phyloP scores from a whole-genome alignment of 2,329 filamentous ascomycete genomes.

The Hymenoscyphus salicellus region DNA sequence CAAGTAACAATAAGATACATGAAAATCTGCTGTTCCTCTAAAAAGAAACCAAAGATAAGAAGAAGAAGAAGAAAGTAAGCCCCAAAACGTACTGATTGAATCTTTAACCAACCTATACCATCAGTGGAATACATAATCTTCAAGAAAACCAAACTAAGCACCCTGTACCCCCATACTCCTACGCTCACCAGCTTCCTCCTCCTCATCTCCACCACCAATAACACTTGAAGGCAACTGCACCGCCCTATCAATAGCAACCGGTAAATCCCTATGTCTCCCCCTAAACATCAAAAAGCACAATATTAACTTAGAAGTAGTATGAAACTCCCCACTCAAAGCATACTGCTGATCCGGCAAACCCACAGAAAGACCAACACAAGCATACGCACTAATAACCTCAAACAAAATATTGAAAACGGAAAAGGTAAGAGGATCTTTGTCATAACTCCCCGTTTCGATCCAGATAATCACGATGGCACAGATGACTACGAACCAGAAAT shows the following conservation, averaged over 20 bases:
- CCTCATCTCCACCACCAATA: background rate
- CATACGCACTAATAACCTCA: conserved; percentile 57
- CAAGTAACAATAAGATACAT: too few relatives aligned
- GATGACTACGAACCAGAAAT: conserved; percentile 64
- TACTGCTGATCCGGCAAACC: conserved; percentile 53
- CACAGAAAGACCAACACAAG: conserved; percentile 58
- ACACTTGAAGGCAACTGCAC: conserved; percentile 29
- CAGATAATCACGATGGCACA: conserved; percentile 58
- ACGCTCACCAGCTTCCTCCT: background rate
- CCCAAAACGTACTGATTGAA: too few relatives aligned
- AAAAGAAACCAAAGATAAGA: too few relatives aligned
- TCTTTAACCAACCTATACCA: background rate
- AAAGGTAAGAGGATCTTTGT: conserved; percentile 49
- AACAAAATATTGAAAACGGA: conserved; percentile 60
- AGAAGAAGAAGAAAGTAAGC: too few relatives aligned
- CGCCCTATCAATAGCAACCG: conserved; percentile 54
- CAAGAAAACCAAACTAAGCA: background rate
- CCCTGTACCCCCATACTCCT: background rate
- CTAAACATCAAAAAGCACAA: conserved; percentile 56
- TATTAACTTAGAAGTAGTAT: conserved; percentile 55
- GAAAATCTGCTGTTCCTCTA: too few relatives aligned
- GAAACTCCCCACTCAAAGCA: conserved; percentile 54
- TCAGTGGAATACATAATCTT: background rate
- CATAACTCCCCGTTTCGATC: conserved; percentile 57
- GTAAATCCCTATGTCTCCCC: conserved; percentile 54